Conservation (phyloP, 352 stramenopile genomes). For the Bremia lactucae region DNA sequence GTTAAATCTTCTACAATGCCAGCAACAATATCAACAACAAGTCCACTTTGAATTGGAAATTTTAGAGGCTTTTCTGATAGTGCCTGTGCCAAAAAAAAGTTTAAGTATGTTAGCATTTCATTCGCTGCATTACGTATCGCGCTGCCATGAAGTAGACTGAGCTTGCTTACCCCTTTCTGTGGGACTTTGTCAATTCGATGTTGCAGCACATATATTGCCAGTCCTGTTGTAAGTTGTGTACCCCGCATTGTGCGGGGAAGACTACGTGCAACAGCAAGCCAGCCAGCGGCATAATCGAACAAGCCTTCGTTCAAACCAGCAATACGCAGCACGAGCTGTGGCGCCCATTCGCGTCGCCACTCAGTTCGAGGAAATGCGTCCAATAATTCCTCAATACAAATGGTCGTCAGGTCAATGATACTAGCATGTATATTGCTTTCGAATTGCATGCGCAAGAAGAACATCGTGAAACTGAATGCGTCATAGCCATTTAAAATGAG, state of each 20-base stretch:
- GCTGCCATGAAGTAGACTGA: not conserved
- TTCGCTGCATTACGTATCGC: too few relatives aligned
- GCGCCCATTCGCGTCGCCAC: conserved; percentile 68
- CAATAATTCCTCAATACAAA: conserved; percentile 72
- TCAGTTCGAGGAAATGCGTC: conserved; percentile 56
- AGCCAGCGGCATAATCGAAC: conserved; percentile 64
- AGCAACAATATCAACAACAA: conserved; percentile 72
- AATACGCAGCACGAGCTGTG: conserved; percentile 68
- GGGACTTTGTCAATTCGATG: conserved; percentile 58
- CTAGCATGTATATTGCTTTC: conserved; percentile 59
- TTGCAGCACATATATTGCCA: conserved; percentile 74
- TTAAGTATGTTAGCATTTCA: too few relatives aligned
- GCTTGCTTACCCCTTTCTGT: conserved; percentile 30
- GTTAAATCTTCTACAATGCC: conserved; percentile 71
- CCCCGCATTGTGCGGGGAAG: conserved; percentile 61
- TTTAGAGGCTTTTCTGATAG: conserved; percentile 61
- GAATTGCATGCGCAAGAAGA: conserved; percentile 82
- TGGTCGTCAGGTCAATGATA: conserved; percentile 65
- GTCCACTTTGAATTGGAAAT: conserved; percentile 64
- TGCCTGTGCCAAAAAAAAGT: conserved; percentile 10
- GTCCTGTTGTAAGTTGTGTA: conserved; percentile 61
- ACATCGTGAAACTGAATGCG: conserved; percentile 78
- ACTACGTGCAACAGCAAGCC: conserved; percentile 60
- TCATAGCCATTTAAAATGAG: conserved; percentile 63
- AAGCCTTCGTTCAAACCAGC: conserved; percentile 63